Evolutionary conservation across 2,329 filamentous ascomycete species (phyloP).

Genomic region (Chaetomium sp.): DNA sequence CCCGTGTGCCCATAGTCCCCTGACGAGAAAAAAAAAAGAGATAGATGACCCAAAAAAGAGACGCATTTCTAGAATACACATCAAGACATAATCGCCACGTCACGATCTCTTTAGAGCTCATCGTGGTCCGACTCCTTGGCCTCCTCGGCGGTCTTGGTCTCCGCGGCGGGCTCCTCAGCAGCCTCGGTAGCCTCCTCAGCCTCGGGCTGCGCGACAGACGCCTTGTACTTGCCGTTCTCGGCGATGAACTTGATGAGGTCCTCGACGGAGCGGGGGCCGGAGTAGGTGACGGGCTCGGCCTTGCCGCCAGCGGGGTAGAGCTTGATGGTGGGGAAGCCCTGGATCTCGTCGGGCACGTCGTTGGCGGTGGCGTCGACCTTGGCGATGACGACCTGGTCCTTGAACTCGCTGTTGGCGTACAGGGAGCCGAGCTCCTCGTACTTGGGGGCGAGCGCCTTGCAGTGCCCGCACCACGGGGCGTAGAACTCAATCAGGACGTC

Average conservation of each 20-base stretch:
- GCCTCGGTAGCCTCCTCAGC: constrained; percentile 45
- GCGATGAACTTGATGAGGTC: constrained; percentile 88
- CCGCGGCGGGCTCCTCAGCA: constrained; percentile 5
- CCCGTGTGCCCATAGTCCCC: constrained; percentile 14
- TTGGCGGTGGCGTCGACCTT: constrained; percentile 97
- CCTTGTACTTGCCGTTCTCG: constrained; percentile 88
- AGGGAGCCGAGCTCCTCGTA: constrained; percentile 84
- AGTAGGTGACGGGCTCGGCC: constrained; percentile 77
- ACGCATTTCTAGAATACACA: constrained; percentile 19
- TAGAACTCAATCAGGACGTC: constrained; percentile 98
- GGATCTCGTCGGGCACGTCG: constrained; percentile 93
- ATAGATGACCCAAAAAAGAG: constrained; percentile 12
- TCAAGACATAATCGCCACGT: background rate
- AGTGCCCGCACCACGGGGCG: constrained; percentile 98
- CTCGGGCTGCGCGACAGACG: constrained; percentile 53
- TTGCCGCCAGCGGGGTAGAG: constrained; percentile 89
- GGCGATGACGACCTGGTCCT: constrained; percentile 81
- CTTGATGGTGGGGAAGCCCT: constrained; percentile 99
- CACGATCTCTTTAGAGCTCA: constrained; percentile 58
- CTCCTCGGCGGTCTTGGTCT: constrained; percentile 37
- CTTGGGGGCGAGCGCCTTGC: constrained; percentile 94
- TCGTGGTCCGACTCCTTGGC: constrained; percentile 54
- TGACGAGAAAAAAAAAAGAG: constrained; percentile 16
- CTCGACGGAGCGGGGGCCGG: constrained; percentile 79
- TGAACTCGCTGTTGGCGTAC: constrained; percentile 72